Conservation (phyloP, 2,329 filamentous ascomycete species). For the Graphilbum ipis-grandicollis region DNA sequence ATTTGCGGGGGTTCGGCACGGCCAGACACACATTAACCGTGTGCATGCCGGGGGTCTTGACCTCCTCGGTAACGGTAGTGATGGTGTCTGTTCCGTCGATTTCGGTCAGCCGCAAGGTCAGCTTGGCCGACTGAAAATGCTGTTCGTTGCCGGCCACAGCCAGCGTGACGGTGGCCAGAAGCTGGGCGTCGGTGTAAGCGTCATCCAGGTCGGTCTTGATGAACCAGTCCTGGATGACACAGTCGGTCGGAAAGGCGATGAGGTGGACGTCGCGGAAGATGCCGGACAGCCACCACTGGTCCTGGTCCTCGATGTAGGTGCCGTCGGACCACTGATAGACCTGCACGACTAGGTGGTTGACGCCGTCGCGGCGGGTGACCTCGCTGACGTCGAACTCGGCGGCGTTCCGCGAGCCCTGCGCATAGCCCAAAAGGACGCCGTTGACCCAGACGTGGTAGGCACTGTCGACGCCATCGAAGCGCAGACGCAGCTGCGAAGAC, state of each 20-base stretch:
- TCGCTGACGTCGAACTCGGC: conserved; percentile 50
- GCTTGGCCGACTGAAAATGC: conserved; percentile 13
- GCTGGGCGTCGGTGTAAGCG: conserved; percentile 29
- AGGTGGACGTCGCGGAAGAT: conserved; percentile 53
- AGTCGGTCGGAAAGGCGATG: conserved; percentile 32
- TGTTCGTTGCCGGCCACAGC: background rate
- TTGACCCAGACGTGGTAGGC: conserved; percentile 57
- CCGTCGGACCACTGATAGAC: conserved; percentile 57
- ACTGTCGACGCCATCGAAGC: conserved; percentile 57
- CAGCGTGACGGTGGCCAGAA: conserved; percentile 30
- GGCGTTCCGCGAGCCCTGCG: conserved; percentile 50
- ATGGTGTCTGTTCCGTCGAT: conserved; percentile 15
- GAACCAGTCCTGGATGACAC: conserved; percentile 39
- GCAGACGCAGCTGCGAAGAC: conserved; percentile 33
- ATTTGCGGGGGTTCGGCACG: conserved; percentile 39
- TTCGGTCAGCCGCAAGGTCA: conserved; percentile 23
- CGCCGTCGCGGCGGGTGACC: conserved; percentile 18
- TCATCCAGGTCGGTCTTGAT: conserved; percentile 35
- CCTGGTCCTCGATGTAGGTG: conserved; percentile 52
- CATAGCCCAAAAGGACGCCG: conserved; percentile 44
- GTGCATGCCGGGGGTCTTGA: background rate
- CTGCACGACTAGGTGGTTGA: conserved; percentile 41
- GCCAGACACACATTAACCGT: conserved; percentile 18
- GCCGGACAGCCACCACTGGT: conserved; percentile 51
- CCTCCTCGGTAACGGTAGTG: conserved; percentile 3